phyloP scores from a whole-genome alignment of 176 grass and related monocot species.

The Oryza brachyantha region DNA sequence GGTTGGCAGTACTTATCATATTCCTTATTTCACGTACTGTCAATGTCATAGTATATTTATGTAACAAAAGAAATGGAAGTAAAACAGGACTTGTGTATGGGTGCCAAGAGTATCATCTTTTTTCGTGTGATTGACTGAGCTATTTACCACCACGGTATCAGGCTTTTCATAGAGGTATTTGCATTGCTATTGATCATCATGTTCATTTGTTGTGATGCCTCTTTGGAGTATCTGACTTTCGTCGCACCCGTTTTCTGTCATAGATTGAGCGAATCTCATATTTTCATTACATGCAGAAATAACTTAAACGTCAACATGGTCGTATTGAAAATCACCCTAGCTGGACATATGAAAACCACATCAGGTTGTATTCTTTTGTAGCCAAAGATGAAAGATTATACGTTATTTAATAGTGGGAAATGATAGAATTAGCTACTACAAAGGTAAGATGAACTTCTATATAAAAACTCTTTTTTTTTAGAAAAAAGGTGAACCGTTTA shows the following conservation, averaged over 20 bases:
- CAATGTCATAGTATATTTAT: conserved; percentile 28
- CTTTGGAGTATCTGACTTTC: background rate
- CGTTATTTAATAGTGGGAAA: no score
- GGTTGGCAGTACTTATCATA: conserved; percentile 23
- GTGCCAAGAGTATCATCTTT: conserved; percentile 11
- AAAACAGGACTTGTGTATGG: conserved; percentile 11
- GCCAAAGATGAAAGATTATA: no score
- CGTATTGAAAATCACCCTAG: no score
- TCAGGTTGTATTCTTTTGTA: no score
- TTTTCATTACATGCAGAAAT: no score
- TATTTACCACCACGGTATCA: background rate
- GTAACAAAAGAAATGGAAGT: conserved; percentile 1
- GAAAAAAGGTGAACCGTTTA: no score
- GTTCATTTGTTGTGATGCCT: background rate
- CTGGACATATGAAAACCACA: no score
- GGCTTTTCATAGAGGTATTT: background rate
- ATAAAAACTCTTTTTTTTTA: no score
- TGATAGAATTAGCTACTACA: no score
- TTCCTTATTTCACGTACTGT: conserved; percentile 9
- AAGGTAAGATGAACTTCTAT: no score
- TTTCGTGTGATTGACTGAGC: background rate
- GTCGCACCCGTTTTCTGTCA: background rate
- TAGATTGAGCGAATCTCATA: no score
- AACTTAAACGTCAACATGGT: no score
- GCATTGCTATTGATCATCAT: background rate